Evolutionary conservation across 2,329 filamentous ascomycete species (phyloP).

Genomic region (Phoma sp.): DNA sequence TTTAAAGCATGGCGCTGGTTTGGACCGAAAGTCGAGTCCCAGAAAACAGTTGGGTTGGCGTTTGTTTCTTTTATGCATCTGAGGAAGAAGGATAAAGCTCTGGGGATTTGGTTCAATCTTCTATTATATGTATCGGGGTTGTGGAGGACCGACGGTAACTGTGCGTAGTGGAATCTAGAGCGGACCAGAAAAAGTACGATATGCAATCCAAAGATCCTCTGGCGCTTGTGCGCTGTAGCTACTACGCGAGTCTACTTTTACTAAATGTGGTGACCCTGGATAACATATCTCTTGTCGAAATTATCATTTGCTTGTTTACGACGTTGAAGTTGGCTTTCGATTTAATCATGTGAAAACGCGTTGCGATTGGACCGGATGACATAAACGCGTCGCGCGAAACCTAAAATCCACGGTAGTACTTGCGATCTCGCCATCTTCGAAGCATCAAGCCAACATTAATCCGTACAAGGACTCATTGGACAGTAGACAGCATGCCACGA

Average conservation of each 20-base stretch:
- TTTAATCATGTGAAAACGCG: constrained; percentile 4
- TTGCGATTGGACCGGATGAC: not conserved
- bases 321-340: not conserved
- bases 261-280: not conserved
- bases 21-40: not conserved
- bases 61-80: not conserved
- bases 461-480: not conserved
- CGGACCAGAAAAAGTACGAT: not conserved
- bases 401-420: not conserved
- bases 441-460: not conserved
- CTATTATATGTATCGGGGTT: not conserved
- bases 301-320: too few relatives aligned
- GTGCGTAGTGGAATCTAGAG: not conserved
- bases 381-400: constrained; percentile 6
- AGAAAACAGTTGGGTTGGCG: constrained; percentile 1
- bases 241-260: too few relatives aligned
- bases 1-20: constrained; percentile 15
- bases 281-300: not conserved
- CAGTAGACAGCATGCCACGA: constrained; percentile 18
- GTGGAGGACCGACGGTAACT: not conserved
- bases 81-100: not conserved
- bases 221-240: not conserved
- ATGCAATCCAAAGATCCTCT: not conserved
- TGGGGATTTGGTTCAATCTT: not conserved
- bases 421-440: not conserved